phyloP scores from a whole-genome alignment of 1,284 basidiomycete genomes.

The Ceratorhiza oryzae-sativae region DNA sequence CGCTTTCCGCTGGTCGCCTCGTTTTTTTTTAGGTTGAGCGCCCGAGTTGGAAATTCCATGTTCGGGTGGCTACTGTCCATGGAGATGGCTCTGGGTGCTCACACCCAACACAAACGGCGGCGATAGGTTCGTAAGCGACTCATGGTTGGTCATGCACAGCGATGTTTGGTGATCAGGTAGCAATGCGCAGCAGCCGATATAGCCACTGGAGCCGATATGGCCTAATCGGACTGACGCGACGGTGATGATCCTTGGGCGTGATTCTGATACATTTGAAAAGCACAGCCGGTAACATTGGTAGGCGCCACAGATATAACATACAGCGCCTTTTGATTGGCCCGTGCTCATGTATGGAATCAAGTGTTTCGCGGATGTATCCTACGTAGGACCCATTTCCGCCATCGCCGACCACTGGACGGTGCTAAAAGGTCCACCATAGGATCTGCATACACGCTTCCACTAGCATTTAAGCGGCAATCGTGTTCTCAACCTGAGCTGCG shows the following conservation, averaged over 20 bases:
- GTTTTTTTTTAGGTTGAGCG: not conserved
- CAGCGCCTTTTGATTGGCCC: not conserved
- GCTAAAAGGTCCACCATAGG: too few species aligned
- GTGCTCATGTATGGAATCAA: not conserved
- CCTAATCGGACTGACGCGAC: not conserved
- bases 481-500: too few species aligned
- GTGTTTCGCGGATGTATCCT: not conserved
- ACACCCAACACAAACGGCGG: not conserved
- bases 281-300: not conserved
- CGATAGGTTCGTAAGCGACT: not conserved
- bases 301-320: not conserved
- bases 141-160: not conserved
- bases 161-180: not conserved
- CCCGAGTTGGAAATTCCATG: not conserved
- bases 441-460: too few species aligned
- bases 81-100: too few species aligned
- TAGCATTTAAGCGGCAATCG: too few species aligned
- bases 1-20: not conserved
- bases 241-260: not conserved
- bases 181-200: not conserved
- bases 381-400: too few species aligned
- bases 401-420: too few species aligned
- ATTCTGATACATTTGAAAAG: not conserved
- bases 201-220: not conserved
- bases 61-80: slow-evolving; percentile 22